Evolutionary conservation across 2,329 filamentous ascomycete genomes (phyloP), one percentile per base, ranked within the genome.

Genomic region (Pestalotiopsis sp.): DNA sequence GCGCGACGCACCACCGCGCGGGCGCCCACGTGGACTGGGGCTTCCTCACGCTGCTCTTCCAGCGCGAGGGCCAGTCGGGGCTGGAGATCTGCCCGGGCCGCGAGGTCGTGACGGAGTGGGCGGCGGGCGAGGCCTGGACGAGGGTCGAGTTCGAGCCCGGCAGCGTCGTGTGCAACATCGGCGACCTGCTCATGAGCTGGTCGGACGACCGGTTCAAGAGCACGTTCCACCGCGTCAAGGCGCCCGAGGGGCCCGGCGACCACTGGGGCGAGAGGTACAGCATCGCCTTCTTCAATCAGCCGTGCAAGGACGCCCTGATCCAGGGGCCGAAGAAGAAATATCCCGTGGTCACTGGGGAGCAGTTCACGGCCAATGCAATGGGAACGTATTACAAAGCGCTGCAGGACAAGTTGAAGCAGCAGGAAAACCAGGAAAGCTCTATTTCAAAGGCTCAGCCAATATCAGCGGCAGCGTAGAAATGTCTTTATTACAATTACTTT

Each of bases 171-270:
- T 90, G 88, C 77, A 90, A 90, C 72, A 88, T 90, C 68, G 88
- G 88, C 2, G 88, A 91, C 74, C 78, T 90, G 70, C 80, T 91
- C 25, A 90, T 91, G 88, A 84, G 81, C 49, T 90, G 88, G 87
- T 86, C 83, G n/a, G 88, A 91, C 73, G 89, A 90, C 75, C 83
- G 88, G 17, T 90, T 90, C 80, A 90, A 90, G 78, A 87, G 84
- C 56, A 90, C 88, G 0, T 88, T 89, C 67, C 88, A 90, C 76
- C 83, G 88, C 3, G 88, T 91, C 68, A 88, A 88, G 85, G 45
- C 45, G 6, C 87, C 87, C 0, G 81, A 77, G 41, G 86, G 88
- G 71, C 78, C 79, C 0, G 82, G 85, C 67, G 75, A 84, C 71
- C 88, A 84, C 74, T 90, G 84, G 71, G 87, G 87, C 7, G 84